Base-by-base conservation (phyloP, 768 basidiomycete genomes). In the Mycena galericulata region DNA sequence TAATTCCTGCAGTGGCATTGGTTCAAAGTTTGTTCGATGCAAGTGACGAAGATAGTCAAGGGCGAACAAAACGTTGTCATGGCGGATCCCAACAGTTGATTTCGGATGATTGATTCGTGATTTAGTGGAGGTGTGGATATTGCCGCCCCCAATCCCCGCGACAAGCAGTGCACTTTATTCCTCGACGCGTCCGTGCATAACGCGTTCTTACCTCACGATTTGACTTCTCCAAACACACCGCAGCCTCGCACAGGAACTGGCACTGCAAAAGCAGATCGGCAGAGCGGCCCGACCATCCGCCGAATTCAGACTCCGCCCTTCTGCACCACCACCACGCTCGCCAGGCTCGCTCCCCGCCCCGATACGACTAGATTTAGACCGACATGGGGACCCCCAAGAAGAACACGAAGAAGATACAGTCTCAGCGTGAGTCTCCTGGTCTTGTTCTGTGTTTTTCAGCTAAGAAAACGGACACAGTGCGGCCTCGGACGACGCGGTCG, bases 401-500 rank as follows among this genome's bases (percentile, higher is more conserved):
- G 65, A 71, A 20, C 36, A 12, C 67, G 11, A 70, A 65, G 65
- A 74, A 70, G 56, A 50, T 46, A 14, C 73, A 74, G 65, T 38
- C 65, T 3, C 73, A 75, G 51, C 40, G 75, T 74, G 47, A 58
- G 75, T 65, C 40, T 32, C 3, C 15, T 20, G n/a, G 22, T 24
- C 20, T 32, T 77, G 76, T 81, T 76, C 75, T 75, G 75, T 66
- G 76, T 75, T 75, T 51, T 38, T 2, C 15, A 7, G 40, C 20
- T 43, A 41, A 38, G 51, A 26, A 40, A 47, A 17, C 2, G 46
- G 67, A 65, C n/a, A 40, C 79, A 89, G 88, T 83, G 76, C 86
- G 88, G 72, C 82, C 87, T 43, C 86, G 88, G 69, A 87, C 82
- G 72, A 89, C 88, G 70, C 85, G 88, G 81, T 87, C 87, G 30